Conservation (phyloP, 495 filamentous ascomycete species). For the Tuber borchii region DNA sequence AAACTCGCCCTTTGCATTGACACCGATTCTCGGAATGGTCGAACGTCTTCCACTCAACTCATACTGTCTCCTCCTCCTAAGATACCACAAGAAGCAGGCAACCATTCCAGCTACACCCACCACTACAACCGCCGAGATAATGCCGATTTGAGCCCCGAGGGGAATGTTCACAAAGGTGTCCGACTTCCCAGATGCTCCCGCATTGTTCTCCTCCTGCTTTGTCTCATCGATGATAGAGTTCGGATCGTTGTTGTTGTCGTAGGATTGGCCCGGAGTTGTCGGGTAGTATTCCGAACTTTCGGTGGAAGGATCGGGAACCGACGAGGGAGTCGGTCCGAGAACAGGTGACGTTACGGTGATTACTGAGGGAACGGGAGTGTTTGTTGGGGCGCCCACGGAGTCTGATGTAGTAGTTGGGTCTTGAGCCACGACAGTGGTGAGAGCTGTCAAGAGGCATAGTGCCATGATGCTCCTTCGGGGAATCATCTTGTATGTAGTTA, state of each 20-base stretch:
- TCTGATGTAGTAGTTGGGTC: constrained; percentile 8
- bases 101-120: constrained; percentile 31
- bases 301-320: constrained; percentile 3
- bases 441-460: constrained; percentile 23
- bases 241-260: constrained; percentile 17
- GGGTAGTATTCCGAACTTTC: constrained; percentile 31
- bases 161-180: constrained; percentile 40
- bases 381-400: neutral
- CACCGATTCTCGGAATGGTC: constrained; percentile 24
- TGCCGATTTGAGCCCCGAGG: constrained; percentile 39
- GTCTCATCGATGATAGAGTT: constrained; percentile 11
- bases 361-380: neutral
- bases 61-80: constrained; percentile 35
- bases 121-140: constrained; percentile 38
- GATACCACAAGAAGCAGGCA: constrained; percentile 31
- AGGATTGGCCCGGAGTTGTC: constrained; percentile 19
- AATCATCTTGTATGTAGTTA: constrained; percentile 19
- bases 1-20: constrained; percentile 15
- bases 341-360: constrained; percentile 15
- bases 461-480: constrained; percentile 22
- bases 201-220: constrained; percentile 16
- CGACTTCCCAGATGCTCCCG: constrained; percentile 28
- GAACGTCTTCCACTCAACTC: constrained; percentile 35
- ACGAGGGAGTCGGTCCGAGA: neutral
- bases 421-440: constrained; percentile 25